Evolutionary conservation across 768 basidiomycete species (phyloP), one percentile per base, ranked within the genome.

Genomic region (Cyathus striatus): DNA sequence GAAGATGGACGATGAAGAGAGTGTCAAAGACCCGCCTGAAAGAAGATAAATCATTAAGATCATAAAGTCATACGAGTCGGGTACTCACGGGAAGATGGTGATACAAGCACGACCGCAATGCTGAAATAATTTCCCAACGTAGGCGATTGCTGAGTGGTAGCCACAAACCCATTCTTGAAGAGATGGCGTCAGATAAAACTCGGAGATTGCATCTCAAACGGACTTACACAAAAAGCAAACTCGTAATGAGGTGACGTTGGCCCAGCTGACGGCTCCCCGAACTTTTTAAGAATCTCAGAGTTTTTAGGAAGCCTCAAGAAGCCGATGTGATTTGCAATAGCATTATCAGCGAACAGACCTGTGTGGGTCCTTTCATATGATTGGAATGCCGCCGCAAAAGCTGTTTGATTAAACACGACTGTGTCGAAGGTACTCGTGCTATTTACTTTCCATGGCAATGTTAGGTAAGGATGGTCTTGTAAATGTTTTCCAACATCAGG

Each of bases 401-500:
- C 30, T 13, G 47, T 44, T 13, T 38, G 32, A 9, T 44, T 41
- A n/a, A n/a, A n/a, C n/a, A n/a, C n/a, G n/a, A 43, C 18, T 16
- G 21, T 23, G n/a, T 23, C 27, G 10, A 20, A 20, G 23, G 24
- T 45, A 35, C n/a, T 27, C 39, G 13, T 47, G 43, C 9, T 46
- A 43, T 14, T 47, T 50, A 4, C 47, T 27, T 24, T 47, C 52
- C 17, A 56, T 2, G 39, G 23, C 13, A 47, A 23, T 4, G 27
- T 13, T 13, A 52, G 41, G 10, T 49, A 34, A 1, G 54, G 42
- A 23, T 63, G 62, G 45, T 62, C 62, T 16, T 50, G 46, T 35
- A 66, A 37, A 38, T 61, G 55, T 39, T 53, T 48, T 4, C 64
- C 63, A 16, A 66, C 58, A 32, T 51, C 48, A 12, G 64, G 56